These are phyloP conservation scores for Pinus albicaulis DNA, from an alignment of 75 land plant genomes.

Conservation along the genomic window DNA sequence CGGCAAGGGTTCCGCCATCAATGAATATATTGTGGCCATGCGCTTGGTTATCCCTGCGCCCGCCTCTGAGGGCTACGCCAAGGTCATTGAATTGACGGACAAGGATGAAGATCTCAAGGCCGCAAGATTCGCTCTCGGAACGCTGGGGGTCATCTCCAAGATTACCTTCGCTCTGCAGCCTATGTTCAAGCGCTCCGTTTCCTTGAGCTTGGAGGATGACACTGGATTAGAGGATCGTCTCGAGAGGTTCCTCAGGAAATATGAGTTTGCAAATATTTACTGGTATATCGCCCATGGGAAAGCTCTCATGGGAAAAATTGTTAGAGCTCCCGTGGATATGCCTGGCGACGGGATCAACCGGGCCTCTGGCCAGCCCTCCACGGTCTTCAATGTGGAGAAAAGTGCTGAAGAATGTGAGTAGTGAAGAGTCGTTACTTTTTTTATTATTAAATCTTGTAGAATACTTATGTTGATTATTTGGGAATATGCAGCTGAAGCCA, in stretches of 20 bases:
- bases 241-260: background rate
- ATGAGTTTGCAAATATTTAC: background rate
- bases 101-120: too few species aligned
- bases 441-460: too few species aligned
- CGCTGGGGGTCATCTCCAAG: too few species aligned
- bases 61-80: slow-evolving; percentile 22
- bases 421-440: too few species aligned
- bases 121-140: too few species aligned
- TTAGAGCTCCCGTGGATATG: background rate
- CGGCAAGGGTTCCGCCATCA: too few species aligned
- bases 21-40: background rate
- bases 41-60: slow-evolving; percentile 26
- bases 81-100: background rate
- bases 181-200: too few species aligned
- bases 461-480: too few species aligned
- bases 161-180: too few species aligned
- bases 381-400: background rate
- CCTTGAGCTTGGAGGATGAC: too few species aligned
- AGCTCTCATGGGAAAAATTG: background rate
- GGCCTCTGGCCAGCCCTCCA: background rate
- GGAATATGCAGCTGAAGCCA: too few species aligned
- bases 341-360: background rate
- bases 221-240: too few species aligned
- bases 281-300: background rate
- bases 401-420: background rate